These are phyloP conservation scores for Paramecium tetraurelia DNA, from an alignment of 73 alveolate genomes.

Conservation along the genomic window DNA sequence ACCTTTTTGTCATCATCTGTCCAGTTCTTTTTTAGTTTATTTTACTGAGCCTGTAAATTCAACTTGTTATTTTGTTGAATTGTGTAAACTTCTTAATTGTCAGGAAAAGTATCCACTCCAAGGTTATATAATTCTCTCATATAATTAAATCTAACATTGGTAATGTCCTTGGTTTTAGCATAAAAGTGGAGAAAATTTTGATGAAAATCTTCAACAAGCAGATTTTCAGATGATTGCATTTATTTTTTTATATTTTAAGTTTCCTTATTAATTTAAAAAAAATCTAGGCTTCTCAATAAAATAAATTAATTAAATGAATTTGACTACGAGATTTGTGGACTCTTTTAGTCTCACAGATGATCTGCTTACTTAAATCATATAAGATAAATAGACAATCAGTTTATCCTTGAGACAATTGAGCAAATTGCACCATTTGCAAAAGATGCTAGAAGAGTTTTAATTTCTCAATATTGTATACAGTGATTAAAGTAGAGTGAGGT, in stretches of 20 bases:
- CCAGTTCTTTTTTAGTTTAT: conserved; percentile 58
- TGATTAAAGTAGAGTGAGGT: conserved; percentile 41
- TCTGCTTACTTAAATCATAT: conserved; percentile 12
- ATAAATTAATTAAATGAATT: neutral
- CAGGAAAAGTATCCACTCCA: conserved; percentile 21
- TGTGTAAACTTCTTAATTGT: neutral
- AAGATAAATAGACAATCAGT: conserved; percentile 6
- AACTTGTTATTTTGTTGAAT: conserved; percentile 35
- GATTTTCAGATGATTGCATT: neutral
- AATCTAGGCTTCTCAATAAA: neutral
- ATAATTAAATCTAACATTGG: conserved; percentile 27
- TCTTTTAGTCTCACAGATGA: conserved; percentile 27
- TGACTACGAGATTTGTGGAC: neutral
- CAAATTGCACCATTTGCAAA: conserved; percentile 13
- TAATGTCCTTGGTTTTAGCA: neutral
- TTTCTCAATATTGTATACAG: conserved; percentile 21
- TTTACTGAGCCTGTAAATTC: neutral
- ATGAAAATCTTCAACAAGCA: neutral
- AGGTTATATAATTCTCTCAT: conserved; percentile 31
- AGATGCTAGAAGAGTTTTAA: conserved; percentile 38
- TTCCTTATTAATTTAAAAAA: neutral
- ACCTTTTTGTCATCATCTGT: conserved; percentile 62
- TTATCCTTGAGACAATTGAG: neutral
- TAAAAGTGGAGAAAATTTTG: neutral
- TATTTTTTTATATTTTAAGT: neutral